Conservation (phyloP, 202 grass and related monocot genomes). For the Carex sylvatica region DNA sequence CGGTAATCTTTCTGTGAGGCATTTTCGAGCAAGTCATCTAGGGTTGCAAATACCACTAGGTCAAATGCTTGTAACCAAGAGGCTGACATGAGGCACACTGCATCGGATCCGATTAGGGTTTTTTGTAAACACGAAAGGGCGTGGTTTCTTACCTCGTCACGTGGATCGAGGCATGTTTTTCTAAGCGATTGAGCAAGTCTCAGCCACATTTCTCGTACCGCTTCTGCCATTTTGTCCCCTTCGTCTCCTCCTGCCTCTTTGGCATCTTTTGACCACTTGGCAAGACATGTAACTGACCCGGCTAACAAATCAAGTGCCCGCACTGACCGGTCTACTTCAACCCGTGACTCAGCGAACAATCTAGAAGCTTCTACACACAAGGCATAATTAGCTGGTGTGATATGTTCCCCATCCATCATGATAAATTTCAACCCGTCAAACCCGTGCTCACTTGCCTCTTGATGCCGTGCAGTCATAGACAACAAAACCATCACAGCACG, state of each 20-base stretch:
- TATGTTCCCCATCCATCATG: conserved; percentile 83
- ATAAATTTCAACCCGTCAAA: conserved; percentile 87
- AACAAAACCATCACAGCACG: conserved; percentile 81
- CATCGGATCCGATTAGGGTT: conserved; percentile 65
- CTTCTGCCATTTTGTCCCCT: conserved; percentile 61
- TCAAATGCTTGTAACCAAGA: conserved; percentile 91
- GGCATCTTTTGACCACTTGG: conserved; percentile 70
- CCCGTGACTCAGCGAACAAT: conserved; percentile 87
- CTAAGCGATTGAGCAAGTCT: conserved; percentile 75
- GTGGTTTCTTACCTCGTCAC: conserved; percentile 93
- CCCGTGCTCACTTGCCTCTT: conserved; percentile 82
- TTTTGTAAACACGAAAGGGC: conserved; percentile 64
- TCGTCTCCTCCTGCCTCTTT: conserved; percentile 50
- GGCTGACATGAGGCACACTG: conserved; percentile 52
- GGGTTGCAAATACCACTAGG: conserved; percentile 70
- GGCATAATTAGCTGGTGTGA: conserved; percentile 67
- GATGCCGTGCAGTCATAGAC: conserved; percentile 90
- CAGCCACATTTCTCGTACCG: conserved; percentile 97
- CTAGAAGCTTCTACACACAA: conserved; percentile 84
- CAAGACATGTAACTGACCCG: conserved; percentile 60
- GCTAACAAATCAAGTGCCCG: conserved; percentile 86
- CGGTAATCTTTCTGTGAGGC: conserved; percentile 84
- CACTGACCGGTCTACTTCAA: conserved; percentile 79
- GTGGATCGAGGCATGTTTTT: conserved; percentile 86
- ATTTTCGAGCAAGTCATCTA: conserved; percentile 85